phyloP scores from a whole-genome alignment of 257 asterid genomes.

The Cruciata laevipes region DNA sequence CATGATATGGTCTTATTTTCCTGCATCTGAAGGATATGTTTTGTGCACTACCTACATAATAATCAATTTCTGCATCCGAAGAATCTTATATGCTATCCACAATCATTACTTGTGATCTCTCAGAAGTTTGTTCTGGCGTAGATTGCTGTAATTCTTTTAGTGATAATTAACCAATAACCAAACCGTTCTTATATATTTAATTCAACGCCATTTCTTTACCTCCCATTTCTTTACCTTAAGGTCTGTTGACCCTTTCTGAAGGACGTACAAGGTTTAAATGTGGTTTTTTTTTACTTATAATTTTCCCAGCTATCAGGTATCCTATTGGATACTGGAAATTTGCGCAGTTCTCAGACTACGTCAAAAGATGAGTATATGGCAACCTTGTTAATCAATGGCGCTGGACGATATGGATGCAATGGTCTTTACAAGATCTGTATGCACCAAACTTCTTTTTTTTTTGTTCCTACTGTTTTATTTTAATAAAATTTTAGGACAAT shows the following conservation, averaged over 20 bases:
- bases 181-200: background rate
- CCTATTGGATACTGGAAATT: constrained; percentile 69
- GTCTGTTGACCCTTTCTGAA: background rate
- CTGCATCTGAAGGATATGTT: background rate
- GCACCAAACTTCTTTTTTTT: constrained; percentile 12
- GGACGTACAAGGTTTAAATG: background rate
- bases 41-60: background rate
- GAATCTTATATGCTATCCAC: background rate
- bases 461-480: constrained; percentile 6
- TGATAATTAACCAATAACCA: background rate
- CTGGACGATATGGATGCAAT: constrained; percentile 74
- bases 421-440: constrained; percentile 73
- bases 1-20: background rate
- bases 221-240: constrained; percentile 2
- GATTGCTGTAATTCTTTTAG: background rate
- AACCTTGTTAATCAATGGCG: constrained; percentile 71
- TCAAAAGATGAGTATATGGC: constrained; percentile 74
- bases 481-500: constrained; percentile 1
- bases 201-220: background rate
- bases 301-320: constrained; percentile 71
- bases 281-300: background rate
- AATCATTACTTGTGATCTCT: background rate
- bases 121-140: background rate
- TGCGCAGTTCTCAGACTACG: constrained; percentile 41
- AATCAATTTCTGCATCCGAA: background rate